Percentiles rank a stretch among this genome's conserved stretches.
Conservation (phyloP, 768 basidiomycete genomes). For the Amylocystis lapponica region DNA sequence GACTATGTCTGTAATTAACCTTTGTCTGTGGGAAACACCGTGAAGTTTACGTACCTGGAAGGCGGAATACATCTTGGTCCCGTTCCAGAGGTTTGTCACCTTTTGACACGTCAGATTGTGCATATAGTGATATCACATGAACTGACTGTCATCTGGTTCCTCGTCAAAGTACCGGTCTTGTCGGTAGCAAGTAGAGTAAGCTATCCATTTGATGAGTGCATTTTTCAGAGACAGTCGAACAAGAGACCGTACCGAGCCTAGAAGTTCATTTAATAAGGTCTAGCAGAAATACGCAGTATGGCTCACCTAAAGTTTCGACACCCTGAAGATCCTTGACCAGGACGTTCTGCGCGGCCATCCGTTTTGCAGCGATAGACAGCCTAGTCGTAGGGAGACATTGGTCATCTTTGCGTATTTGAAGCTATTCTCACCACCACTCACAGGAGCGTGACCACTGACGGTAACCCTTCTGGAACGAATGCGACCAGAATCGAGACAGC, state of each 20-base stretch:
- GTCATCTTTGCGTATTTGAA: not conserved
- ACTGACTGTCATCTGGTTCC: constrained; percentile 63
- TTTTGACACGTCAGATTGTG: constrained; percentile 9
- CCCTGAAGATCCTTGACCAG: constrained; percentile 73
- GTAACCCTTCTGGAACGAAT: constrained; percentile 57
- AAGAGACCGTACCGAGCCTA: constrained; percentile 18
- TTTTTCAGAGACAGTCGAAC: not conserved
- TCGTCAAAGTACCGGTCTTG: constrained; percentile 66
- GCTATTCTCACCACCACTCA: constrained; percentile 9
- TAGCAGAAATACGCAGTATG: not conserved
- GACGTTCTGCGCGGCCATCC: constrained; percentile 67
- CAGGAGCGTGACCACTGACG: constrained; percentile 61
- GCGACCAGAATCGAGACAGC: constrained; percentile 57
- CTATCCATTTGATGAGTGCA: constrained; percentile 31
- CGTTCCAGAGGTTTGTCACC: constrained; percentile 66
- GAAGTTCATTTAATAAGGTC: not conserved
- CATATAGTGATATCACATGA: not conserved
- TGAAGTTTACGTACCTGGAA: constrained; percentile 41
- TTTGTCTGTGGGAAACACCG: not conserved
- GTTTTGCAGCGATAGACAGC: constrained; percentile 62
- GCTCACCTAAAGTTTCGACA: constrained; percentile 57
- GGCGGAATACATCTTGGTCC: constrained; percentile 53
- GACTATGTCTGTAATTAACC: constrained; percentile 31
- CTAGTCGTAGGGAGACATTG: constrained; percentile 9
- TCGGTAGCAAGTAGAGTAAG: constrained; percentile 64